Conservation (phyloP, 208 protist genomes). For the Trypanosoma caninum region DNA sequence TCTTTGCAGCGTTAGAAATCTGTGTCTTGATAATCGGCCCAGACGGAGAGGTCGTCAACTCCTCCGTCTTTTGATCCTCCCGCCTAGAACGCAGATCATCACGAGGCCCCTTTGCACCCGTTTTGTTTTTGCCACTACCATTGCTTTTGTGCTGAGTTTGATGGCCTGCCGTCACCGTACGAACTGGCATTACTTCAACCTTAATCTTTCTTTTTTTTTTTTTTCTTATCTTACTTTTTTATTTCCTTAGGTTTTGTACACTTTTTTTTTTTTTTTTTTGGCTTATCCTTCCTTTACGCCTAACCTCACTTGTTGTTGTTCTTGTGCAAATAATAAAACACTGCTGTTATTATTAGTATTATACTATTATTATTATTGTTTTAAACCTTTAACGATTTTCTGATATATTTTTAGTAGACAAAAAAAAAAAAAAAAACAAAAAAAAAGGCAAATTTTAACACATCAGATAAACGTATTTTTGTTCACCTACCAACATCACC, state of each 20-base stretch:
- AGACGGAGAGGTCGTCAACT: conserved; percentile 26
- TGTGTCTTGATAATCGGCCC: conserved; percentile 54
- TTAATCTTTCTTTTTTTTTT: conserved; percentile 4
- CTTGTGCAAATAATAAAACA: too few species aligned
- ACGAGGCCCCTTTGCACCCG: not conserved
- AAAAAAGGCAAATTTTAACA: too few species aligned
- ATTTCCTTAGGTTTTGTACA: conserved; percentile 6
- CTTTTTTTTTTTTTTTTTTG: conserved; percentile 17
- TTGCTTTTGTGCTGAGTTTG: conserved; percentile 20
- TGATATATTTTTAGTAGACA: too few species aligned
- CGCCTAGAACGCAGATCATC: conserved; percentile 9
- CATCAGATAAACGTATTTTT: too few species aligned
- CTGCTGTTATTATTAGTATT: too few species aligned
- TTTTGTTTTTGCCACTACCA: conserved; percentile 7
- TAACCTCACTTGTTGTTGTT: too few species aligned
- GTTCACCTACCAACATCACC: too few species aligned
- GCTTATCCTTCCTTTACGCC: too few species aligned
- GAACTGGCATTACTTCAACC: conserved; percentile 14
- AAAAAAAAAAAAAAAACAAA: too few species aligned
- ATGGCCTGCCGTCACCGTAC: conserved; percentile 12
- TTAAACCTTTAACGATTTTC: too few species aligned
- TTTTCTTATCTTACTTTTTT: conserved; percentile 15
- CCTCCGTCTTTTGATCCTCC: conserved; percentile 30
- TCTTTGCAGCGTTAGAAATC: conserved; percentile 52
- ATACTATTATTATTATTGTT: too few species aligned